phyloP scores from a whole-genome alignment of 2,329 filamentous ascomycete species.

The Fusarium ramigenum region DNA sequence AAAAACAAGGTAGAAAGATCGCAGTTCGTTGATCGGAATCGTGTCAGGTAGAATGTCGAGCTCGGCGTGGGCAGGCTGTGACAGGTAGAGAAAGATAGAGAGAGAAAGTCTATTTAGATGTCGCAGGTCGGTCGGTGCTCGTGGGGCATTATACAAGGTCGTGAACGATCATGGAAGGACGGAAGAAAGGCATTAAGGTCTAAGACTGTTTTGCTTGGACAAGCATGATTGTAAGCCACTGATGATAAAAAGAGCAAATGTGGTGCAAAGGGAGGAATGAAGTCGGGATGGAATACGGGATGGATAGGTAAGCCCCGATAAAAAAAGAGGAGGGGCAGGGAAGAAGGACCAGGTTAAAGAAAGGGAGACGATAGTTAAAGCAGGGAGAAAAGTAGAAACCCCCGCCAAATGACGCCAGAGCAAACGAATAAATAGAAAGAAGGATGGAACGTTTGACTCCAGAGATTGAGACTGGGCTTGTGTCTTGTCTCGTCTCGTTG shows the following conservation, averaged over 20 bases:
- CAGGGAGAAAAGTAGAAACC: conserved; percentile 17
- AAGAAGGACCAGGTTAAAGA: conserved; percentile 19
- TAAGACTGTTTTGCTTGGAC: conserved; percentile 36
- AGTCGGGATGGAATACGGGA: conserved; percentile 35
- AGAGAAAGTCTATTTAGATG: conserved; percentile 37
- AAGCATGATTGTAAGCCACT: conserved; percentile 35
- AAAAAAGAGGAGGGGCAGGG: conserved; percentile 43
- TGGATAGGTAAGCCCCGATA: conserved; percentile 32
- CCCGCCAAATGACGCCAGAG: conserved; percentile 21
- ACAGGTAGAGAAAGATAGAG: conserved; percentile 10
- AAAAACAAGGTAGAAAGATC: background rate
- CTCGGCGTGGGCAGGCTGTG: conserved; percentile 30
- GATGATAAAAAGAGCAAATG: conserved; percentile 25
- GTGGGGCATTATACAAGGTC: conserved; percentile 43
- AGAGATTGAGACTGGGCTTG: conserved; percentile 17
- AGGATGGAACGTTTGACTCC: background rate
- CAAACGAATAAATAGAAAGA: conserved; percentile 13
- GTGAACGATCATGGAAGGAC: conserved; percentile 40
- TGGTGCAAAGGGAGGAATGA: conserved; percentile 38
- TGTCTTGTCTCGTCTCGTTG: conserved; percentile 25
- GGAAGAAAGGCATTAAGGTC: conserved; percentile 43
- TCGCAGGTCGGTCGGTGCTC: conserved; percentile 37
- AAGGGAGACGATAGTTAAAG: conserved; percentile 27
- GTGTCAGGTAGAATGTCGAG: conserved; percentile 19
- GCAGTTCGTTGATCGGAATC: conserved; percentile 7